These are phyloP conservation scores for Aureobasidium namibiae DNA, from an alignment of 2,329 filamentous ascomycete species.

Conservation along the genomic window DNA sequence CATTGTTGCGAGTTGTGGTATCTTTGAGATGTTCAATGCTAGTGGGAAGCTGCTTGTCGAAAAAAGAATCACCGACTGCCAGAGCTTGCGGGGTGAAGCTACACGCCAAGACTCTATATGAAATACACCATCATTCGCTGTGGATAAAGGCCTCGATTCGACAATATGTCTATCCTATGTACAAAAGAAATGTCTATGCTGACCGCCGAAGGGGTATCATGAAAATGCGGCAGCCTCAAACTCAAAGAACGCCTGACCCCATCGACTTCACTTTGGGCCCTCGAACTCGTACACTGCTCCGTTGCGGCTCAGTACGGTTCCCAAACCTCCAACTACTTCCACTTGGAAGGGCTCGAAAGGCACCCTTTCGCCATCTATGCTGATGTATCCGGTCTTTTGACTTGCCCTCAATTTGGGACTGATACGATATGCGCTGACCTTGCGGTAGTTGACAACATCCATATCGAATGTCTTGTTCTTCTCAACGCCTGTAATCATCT, in stretches of 20 bases:
- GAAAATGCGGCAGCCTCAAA: neutral
- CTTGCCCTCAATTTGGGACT: constrained; percentile 47
- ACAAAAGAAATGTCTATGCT: neutral
- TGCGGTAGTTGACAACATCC: constrained; percentile 68
- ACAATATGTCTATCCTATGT: neutral
- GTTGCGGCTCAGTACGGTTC: constrained; percentile 72
- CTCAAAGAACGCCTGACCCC: neutral
- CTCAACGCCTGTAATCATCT: constrained; percentile 64
- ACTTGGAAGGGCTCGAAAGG: constrained; percentile 87
- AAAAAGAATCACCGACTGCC: neutral
- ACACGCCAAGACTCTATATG: neutral
- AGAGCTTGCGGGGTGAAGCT: neutral
- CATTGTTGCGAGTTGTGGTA: constrained; percentile 19
- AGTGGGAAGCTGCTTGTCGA: neutral
- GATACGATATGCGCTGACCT: constrained; percentile 80
- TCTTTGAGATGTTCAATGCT: neutral
- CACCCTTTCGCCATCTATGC: constrained; percentile 83
- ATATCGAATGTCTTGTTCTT: constrained; percentile 72
- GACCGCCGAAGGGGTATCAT: neutral
- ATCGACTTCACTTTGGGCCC: constrained; percentile 16
- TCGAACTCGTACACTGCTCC: constrained; percentile 61
- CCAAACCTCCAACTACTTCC: constrained; percentile 75
- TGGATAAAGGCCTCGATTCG: neutral
- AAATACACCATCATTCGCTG: neutral
- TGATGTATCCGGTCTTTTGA: constrained; percentile 71